Evolutionary conservation across 805 yeast genomes (phyloP), one percentile per base, ranked within the genome.

Genomic region (Metschnikowia aberdeeniae): DNA sequence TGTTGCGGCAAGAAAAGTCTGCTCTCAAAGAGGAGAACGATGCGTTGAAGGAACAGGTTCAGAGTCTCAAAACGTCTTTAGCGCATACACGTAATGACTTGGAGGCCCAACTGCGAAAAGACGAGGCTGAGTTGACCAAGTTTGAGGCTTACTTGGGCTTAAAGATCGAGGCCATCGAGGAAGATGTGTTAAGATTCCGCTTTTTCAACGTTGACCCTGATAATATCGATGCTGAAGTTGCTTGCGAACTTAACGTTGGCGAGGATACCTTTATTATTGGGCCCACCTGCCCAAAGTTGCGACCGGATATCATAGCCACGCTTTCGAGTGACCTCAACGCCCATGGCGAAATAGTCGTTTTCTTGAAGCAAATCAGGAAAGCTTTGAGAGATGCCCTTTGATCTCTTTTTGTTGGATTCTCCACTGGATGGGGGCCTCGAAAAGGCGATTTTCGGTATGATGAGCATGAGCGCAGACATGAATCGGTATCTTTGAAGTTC

Each of bases 121-220:
- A 81, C 46, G 63, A 65, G 12, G 80, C 80, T 0, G 87, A 82
- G 55, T 64, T 79, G 34, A 45, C 63, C 13, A 66, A 73, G 34
- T 79, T 74, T 61, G 86, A 82, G 49, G 60, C 66, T 32, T 63
- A 78, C 40, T 62, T 81, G 36, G 88, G 89, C 1, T 57, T 83
- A 45, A 64, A 66, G 30, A 72, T 83, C 14, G 79, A 76, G 44
- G 81, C 80, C 3, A 60, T 77, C 1, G 61, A 64, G 14, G 73
- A 70, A 6, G 78, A 75, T 43, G 52, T 71, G 29, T 57, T 83
- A 36, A 63, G 61, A 46, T 78, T 83, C 54, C 62, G 66, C 3
- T 82, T 82, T 54, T 59, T 58, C 1, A 75, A 76, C 39, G 64
- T 81, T 13, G 78, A 76, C 49, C 66, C 74, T 13, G 59, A 64